Base-by-base conservation (phyloP, 441 rosid species). In the Adansonia gregorii region DNA sequence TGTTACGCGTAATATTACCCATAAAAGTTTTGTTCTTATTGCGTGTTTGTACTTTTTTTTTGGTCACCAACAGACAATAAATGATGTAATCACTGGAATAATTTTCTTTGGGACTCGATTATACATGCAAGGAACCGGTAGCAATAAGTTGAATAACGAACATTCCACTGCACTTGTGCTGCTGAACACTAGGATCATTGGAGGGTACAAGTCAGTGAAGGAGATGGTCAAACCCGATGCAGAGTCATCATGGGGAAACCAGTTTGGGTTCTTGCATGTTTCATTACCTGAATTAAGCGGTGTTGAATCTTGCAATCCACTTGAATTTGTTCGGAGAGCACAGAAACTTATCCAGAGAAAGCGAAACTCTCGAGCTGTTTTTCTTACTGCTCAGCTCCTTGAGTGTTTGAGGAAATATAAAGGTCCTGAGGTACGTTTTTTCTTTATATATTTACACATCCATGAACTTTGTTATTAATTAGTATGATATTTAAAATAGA, bases 221-320 rank as follows among this genome's bases (percentile, higher is more conserved):
- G 93, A 88, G 54, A 88, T 90, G 93, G 68, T 75, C 5, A 74
- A 60, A 15, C 83, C 90, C 43, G 73, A 79, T 49, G 65, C 83
- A 0, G 73, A 81, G 4, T 69, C 80, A 0, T 83, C 84, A 0
- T 90, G 90, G 92, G 91, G 93, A 1, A 90, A 90, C 76, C 75
- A 63, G 9, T 83, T 90, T 3, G 72, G 78, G 0, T 84, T 85
- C 80, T 73, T 90, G 74, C 80, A 80, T 11, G 78, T 90, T 1
- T 11, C 89, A 0, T 0, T 90, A 22, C 88, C 87, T 0, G 52
- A 82, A 9, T 49, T 81, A 1, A 46, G 55, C 15, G 66, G 20
- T 60, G 19, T 2, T 8, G 75, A 72, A 22, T 24, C 52, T 52
- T 3, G 35, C 4, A 58, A 87, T 54, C 91, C 92, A 2, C 80